Evolutionary conservation across 2,329 filamentous ascomycete species (phyloP).

Genomic region (Botrytis elliptica): DNA sequence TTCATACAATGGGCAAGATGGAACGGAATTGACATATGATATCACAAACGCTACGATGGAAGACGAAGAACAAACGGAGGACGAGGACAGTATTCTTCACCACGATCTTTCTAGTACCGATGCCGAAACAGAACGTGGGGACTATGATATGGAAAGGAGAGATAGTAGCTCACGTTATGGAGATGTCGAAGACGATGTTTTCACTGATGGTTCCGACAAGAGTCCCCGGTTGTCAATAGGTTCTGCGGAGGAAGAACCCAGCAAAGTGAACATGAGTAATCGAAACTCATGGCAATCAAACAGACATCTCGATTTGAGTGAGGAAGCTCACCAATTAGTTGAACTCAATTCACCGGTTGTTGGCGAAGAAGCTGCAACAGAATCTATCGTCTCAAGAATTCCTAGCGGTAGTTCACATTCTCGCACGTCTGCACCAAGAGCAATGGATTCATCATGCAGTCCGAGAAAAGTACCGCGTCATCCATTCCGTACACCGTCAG

Average conservation of each 20-base stretch:
- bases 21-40: conserved; percentile 30
- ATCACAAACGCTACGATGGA: conserved; percentile 26
- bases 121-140: conserved; percentile 11
- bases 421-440: conserved; percentile 36
- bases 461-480: conserved; percentile 55
- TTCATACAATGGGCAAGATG: conserved; percentile 27
- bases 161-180: conserved; percentile 38
- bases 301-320: conserved; percentile 8
- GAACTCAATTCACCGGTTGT: conserved; percentile 33
- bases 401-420: conserved; percentile 38
- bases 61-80: conserved; percentile 26
- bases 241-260: conserved; percentile 32
- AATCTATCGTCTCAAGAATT: conserved; percentile 48
- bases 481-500: conserved; percentile 67
- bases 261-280: not conserved
- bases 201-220: conserved; percentile 33
- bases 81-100: conserved; percentile 17
- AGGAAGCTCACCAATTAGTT: conserved; percentile 29
- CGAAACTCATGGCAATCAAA: conserved; percentile 14
- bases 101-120: conserved; percentile 11
- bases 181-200: conserved; percentile 40
- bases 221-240: conserved; percentile 34
- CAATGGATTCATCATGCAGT: conserved; percentile 44
- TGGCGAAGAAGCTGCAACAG: conserved; percentile 35
- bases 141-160: conserved; percentile 25